Evolutionary conservation across 345 rosid genomes (phyloP).

Genomic region (Jatropha curcas): DNA sequence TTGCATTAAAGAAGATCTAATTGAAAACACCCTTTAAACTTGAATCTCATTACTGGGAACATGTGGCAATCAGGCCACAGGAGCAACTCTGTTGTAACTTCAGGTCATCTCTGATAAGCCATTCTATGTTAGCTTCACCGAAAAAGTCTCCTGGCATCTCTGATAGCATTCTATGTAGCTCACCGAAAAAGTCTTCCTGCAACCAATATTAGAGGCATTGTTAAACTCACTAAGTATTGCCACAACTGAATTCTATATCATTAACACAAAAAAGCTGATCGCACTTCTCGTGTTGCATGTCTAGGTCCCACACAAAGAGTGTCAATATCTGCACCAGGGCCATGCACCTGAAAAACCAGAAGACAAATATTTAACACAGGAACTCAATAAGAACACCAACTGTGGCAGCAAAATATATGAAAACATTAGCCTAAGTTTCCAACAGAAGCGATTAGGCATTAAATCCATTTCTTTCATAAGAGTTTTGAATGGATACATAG

Average conservation of each 20-base stretch:
- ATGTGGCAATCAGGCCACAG: constrained; percentile 97
- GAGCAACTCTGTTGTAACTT: constrained; percentile 90
- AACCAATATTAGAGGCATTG: constrained; percentile 24
- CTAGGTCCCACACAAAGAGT: constrained; percentile 96
- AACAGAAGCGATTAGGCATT: background rate
- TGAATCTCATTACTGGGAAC: constrained; percentile 94
- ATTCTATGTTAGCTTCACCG: too few relatives aligned
- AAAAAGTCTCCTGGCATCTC: too few relatives aligned
- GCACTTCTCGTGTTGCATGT: constrained; percentile 90
- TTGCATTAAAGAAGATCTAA: constrained; percentile 96
- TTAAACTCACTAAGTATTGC: constrained; percentile 23
- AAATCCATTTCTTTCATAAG: background rate
- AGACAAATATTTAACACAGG: constrained; percentile 6
- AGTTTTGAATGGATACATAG: background rate
- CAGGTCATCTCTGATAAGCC: too few relatives aligned
- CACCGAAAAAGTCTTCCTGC: constrained; percentile 97
- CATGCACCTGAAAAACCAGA: constrained; percentile 66
- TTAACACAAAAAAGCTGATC: constrained; percentile 38
- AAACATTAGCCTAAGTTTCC: constrained; percentile 6
- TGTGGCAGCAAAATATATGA: constrained; percentile 1
- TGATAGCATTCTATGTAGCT: constrained; percentile 68
- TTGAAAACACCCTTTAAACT: constrained; percentile 86
- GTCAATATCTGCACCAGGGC: constrained; percentile 99
- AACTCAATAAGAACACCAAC: background rate
- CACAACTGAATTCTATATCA: constrained; percentile 15